phyloP scores from a whole-genome alignment of 495 filamentous ascomycete genomes.

The Trichoderma gamsii region DNA sequence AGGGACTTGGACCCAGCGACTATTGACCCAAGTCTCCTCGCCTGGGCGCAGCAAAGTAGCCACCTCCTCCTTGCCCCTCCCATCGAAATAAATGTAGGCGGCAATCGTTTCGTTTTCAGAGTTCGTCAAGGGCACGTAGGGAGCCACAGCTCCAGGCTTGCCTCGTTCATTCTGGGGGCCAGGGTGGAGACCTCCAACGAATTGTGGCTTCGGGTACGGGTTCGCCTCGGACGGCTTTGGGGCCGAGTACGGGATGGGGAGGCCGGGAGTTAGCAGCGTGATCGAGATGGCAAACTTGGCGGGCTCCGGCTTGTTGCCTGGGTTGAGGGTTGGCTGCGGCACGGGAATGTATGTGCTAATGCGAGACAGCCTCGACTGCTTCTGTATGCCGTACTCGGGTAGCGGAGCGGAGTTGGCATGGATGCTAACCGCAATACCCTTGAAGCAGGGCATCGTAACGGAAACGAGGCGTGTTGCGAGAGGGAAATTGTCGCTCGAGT shows the following conservation, averaged over 20 bases:
- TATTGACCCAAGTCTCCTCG: slow-evolving; percentile 99
- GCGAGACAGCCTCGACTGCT: slow-evolving; percentile 79
- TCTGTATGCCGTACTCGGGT: slow-evolving; percentile 89
- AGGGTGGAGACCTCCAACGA: slow-evolving; percentile 61
- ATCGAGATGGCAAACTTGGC: slow-evolving; percentile 96
- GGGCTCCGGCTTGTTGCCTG: slow-evolving; percentile 71
- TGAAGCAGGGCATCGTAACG: slow-evolving; percentile 85
- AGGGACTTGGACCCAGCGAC: slow-evolving; percentile 91
- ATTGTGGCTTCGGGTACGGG: slow-evolving; percentile 69
- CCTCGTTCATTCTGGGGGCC: slow-evolving; percentile 34
- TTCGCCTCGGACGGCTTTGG: slow-evolving; percentile 66
- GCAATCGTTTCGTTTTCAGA: slow-evolving; percentile 94
- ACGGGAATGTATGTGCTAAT: slow-evolving; percentile 97
- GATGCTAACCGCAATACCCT: slow-evolving; percentile 93
- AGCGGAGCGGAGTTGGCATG: slow-evolving; percentile 85
- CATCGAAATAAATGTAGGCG: slow-evolving; percentile 98
- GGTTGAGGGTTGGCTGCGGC: slow-evolving; percentile 72
- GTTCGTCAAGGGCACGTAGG: slow-evolving; percentile 82
- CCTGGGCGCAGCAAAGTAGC: slow-evolving; percentile 87
- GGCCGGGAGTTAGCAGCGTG: slow-evolving; percentile 82
- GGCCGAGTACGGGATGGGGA: slow-evolving; percentile 82
- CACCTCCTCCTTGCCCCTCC: slow-evolving; percentile 90
- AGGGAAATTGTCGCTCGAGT: background rate
- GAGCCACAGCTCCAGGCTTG: slow-evolving; percentile 55
- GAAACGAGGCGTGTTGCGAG: background rate